Evolutionary conservation across 1,139 yeast genomes (phyloP).

Genomic region (Pichia sp.): DNA sequence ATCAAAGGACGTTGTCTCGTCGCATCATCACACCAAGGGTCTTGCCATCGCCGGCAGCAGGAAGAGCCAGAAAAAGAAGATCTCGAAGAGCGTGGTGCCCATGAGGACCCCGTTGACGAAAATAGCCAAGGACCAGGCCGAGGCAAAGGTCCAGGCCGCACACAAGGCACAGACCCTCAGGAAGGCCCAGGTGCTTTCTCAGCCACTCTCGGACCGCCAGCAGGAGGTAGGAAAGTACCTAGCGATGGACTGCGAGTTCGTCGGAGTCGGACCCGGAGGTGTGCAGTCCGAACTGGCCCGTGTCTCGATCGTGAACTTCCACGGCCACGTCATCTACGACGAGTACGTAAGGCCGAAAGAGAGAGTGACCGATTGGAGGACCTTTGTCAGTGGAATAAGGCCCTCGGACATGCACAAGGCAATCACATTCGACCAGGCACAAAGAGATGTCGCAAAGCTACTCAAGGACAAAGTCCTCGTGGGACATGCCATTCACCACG

Average conservation of each 20-base stretch:
- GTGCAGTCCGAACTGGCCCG: constrained; percentile 71
- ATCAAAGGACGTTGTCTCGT: no score
- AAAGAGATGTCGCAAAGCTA: constrained; percentile 48
- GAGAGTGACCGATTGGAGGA: constrained; percentile 83
- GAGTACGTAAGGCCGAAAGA: constrained; percentile 71
- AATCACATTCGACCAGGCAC: constrained; percentile 62
- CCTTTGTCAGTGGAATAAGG: constrained; percentile 88
- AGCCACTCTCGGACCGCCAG: constrained; percentile 1
- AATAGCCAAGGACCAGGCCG: constrained; percentile 5
- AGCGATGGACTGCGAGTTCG: constrained; percentile 93
- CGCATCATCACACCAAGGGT: no score
- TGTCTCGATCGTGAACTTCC: constrained; percentile 79
- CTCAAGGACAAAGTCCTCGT: constrained; percentile 54
- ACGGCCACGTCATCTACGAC: constrained; percentile 69
- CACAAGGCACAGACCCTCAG: background rate
- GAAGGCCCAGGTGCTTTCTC: background rate
- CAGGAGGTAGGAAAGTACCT: constrained; percentile 61
- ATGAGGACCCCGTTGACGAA: constrained; percentile 18
- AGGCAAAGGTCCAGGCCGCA: background rate
- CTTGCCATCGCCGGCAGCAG: no score
- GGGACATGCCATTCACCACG: constrained; percentile 85
- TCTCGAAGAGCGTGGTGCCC: constrained; percentile 4
- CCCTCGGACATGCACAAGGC: constrained; percentile 69
- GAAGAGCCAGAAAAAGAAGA: background rate
- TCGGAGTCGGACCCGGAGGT: constrained; percentile 80